phyloP scores from a whole-genome alignment of 371 early-diverging fungal species.

The Conidiobolus incongruus region DNA sequence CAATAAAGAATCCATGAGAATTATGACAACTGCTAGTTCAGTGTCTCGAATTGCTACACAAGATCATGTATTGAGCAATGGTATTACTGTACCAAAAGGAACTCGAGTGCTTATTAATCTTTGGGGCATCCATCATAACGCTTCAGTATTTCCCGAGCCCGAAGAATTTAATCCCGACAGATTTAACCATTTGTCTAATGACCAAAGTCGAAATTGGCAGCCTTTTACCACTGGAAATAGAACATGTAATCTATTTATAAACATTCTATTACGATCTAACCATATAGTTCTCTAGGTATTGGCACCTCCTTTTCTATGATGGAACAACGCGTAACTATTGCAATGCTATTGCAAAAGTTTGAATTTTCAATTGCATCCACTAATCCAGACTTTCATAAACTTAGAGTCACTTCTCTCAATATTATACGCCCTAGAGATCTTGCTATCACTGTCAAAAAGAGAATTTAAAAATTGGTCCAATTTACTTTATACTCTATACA shows the following conservation, averaged over 20 bases:
- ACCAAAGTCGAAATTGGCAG: too few relatives aligned
- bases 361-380: too few relatives aligned
- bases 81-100: background rate
- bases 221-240: background rate
- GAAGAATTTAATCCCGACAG: background rate
- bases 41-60: background rate
- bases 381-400: too few relatives aligned
- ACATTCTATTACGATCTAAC: too few relatives aligned
- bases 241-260: slow-evolving; percentile 1
- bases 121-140: slow-evolving; percentile 1
- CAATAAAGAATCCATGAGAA: background rate
- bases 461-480: too few relatives aligned
- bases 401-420: too few relatives aligned
- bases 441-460: too few relatives aligned
- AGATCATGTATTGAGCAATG: background rate
- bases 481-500: too few relatives aligned
- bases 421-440: too few relatives aligned
- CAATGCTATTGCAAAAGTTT: slow-evolving; percentile 17
- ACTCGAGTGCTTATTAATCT: background rate
- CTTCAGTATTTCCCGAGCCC: background rate
- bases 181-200: background rate
- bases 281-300: slow-evolving; percentile 7
- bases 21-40: background rate
- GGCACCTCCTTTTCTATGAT: slow-evolving; percentile 28
- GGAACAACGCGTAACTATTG: slow-evolving; percentile 21